Conservation (phyloP, 1,284 basidiomycete species). For the Cryptococcus sp. region DNA sequence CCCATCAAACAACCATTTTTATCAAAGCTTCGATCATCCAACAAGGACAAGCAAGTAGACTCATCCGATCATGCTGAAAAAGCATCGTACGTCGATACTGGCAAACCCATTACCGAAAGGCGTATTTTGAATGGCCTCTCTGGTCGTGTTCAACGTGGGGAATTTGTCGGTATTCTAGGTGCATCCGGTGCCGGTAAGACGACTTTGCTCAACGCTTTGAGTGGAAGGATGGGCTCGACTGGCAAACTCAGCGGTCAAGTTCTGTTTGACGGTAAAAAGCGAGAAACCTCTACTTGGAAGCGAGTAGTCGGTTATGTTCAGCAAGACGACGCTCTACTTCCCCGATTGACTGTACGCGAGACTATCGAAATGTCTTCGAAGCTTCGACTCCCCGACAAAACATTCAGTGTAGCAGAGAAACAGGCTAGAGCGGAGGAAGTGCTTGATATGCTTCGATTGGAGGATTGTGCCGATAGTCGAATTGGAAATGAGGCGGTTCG, state of each 20-base stretch:
- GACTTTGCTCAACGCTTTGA: conserved; percentile 50
- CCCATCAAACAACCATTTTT: neutral
- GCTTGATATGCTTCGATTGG: conserved; percentile 50
- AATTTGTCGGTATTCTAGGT: conserved; percentile 33
- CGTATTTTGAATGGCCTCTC: conserved; percentile 4
- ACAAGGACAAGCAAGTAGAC: no score
- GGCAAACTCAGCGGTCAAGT: conserved; percentile 47
- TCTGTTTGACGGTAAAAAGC: conserved; percentile 49
- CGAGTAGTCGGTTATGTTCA: conserved; percentile 51
- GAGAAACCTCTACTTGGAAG: conserved; percentile 51
- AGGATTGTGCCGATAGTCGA: conserved; percentile 16
- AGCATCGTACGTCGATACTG: neutral
- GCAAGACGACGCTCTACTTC: conserved; percentile 41
- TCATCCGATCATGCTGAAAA: conserved; percentile 3
- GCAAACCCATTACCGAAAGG: neutral
- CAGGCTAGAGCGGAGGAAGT: conserved; percentile 52
- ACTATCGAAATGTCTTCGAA: conserved; percentile 76
- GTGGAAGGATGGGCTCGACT: conserved; percentile 45
- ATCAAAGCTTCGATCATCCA: no score
- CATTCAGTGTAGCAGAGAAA: conserved; percentile 55
- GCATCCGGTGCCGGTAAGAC: conserved; percentile 49
- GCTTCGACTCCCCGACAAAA: conserved; percentile 60
- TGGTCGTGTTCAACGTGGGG: conserved; percentile 5
- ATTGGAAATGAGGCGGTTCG: conserved; percentile 3
- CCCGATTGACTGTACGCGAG: conserved; percentile 61